Percentiles rank a stretch among this genome's conserved stretches.
Evolutionary conservation across 2,329 filamentous ascomycete species (phyloP).

Genomic region (Talaromyces sp.): DNA sequence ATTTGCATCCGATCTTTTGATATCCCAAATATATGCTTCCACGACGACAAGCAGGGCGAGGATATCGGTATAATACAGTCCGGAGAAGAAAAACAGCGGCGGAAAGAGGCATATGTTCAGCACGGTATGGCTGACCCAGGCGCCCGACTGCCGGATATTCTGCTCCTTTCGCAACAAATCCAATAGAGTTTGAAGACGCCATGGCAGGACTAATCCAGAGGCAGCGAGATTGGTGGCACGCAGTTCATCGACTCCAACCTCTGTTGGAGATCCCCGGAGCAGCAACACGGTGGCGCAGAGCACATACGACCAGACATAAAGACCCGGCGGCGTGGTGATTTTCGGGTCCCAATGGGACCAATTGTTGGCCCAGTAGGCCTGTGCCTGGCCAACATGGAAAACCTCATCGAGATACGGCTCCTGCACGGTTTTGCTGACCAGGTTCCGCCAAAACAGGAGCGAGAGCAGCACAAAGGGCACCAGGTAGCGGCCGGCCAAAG

Average conservation of each 20-base stretch:
- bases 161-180: slow-evolving; percentile 39
- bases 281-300: slow-evolving; percentile 19
- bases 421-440: slow-evolving; percentile 46
- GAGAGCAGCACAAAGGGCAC: slow-evolving; percentile 29
- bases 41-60: slow-evolving; percentile 73
- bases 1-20: slow-evolving; percentile 27
- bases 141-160: slow-evolving; percentile 23
- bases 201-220: slow-evolving; percentile 33
- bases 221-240: slow-evolving; percentile 34
- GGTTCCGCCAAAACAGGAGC: slow-evolving; percentile 36
- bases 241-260: slow-evolving; percentile 28
- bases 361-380: slow-evolving; percentile 71
- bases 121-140: slow-evolving; percentile 43
- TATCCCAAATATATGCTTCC: slow-evolving; percentile 55
- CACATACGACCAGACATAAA: slow-evolving; percentile 57
- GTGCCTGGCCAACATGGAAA: slow-evolving; percentile 77
- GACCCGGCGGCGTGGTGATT: slow-evolving; percentile 89
- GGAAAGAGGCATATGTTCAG: slow-evolving; percentile 83
- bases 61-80: slow-evolving; percentile 90
- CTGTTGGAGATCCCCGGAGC: slow-evolving; percentile 23
- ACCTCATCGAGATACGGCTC: slow-evolving; percentile 55
- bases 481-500: slow-evolving; percentile 31
- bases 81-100: slow-evolving; percentile 91
- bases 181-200: slow-evolving; percentile 50
- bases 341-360: slow-evolving; percentile 89